Evolutionary conservation across 345 rosid species (phyloP).

Genomic region (Aquilaria yunnanensis): DNA sequence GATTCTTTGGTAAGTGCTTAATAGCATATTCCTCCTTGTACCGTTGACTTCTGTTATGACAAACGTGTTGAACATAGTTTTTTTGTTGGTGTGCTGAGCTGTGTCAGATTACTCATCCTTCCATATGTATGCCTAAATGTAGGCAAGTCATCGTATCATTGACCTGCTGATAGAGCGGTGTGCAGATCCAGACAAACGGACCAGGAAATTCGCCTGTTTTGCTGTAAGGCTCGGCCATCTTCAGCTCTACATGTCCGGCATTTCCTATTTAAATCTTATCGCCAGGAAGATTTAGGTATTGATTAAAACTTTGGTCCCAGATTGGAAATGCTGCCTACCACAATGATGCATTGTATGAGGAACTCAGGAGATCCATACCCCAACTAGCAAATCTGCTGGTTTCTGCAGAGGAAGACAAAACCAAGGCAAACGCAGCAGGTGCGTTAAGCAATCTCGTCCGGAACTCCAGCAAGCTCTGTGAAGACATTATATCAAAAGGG

Average conservation of each 20-base stretch:
- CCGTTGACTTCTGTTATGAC: neutral
- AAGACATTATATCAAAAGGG: conserved; percentile 84
- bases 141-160: conserved; percentile 70
- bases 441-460: conserved; percentile 97
- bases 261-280: neutral
- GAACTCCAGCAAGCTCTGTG: conserved; percentile 82
- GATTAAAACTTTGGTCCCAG: conserved; percentile 26
- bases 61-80: neutral
- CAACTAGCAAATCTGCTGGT: conserved; percentile 66
- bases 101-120: conserved; percentile 9
- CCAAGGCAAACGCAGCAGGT: conserved; percentile 97
- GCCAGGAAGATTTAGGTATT: neutral
- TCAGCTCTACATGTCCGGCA: too few relatives aligned
- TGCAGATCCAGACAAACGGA: conserved; percentile 87
- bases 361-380: conserved; percentile 81
- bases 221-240: conserved; percentile 53
- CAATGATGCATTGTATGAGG: conserved; percentile 73
- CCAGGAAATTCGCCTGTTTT: conserved; percentile 94
- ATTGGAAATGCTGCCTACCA: conserved; percentile 97
- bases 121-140: conserved; percentile 15
- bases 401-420: conserved; percentile 88
- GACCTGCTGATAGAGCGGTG: conserved; percentile 84
- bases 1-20: conserved; percentile 50
- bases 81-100: neutral
- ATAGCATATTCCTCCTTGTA: neutral